Evolutionary conservation across 1,284 basidiomycete genomes (phyloP).

Genomic region (Ceratobasidium sp.): DNA sequence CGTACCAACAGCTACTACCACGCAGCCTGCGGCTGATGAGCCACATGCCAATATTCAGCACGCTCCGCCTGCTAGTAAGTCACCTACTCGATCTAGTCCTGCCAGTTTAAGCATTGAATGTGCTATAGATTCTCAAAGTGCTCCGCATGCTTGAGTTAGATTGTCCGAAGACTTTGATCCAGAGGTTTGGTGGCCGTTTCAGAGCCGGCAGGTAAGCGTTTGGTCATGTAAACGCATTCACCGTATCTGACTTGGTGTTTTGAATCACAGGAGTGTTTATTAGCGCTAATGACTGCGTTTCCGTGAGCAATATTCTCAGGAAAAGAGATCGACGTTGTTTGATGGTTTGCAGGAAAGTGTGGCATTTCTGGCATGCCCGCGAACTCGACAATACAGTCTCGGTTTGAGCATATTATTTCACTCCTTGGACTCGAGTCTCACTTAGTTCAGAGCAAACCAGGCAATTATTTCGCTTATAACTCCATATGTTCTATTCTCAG

Average conservation of each 20-base stretch:
- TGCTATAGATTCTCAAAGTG: no score
- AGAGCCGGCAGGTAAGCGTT: not conserved
- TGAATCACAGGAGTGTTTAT: not conserved
- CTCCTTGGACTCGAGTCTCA: not conserved
- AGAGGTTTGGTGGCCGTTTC: not conserved
- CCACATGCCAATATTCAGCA: no score
- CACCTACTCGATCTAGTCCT: no score
- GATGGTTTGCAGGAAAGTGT: not conserved
- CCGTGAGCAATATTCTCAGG: not conserved
- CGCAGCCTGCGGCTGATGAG: no score
- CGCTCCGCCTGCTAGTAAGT: no score
- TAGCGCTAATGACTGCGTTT: not conserved
- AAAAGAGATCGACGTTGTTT: not conserved
- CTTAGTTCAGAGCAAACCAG: not conserved
- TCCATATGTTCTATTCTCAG: not conserved
- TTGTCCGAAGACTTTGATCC: no score
- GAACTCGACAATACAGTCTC: not conserved
- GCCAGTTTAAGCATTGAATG: no score
- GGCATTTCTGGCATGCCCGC: not conserved
- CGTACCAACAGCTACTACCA: no score
- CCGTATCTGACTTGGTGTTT: not conserved
- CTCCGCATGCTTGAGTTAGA: no score
- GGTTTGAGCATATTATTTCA: not conserved
- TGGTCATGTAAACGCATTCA: no score
- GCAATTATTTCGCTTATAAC: not conserved